Evolutionary conservation across 306 rosid genomes (phyloP), one percentile per base, ranked within the genome.

Genomic region (Canavalia gladiata): DNA sequence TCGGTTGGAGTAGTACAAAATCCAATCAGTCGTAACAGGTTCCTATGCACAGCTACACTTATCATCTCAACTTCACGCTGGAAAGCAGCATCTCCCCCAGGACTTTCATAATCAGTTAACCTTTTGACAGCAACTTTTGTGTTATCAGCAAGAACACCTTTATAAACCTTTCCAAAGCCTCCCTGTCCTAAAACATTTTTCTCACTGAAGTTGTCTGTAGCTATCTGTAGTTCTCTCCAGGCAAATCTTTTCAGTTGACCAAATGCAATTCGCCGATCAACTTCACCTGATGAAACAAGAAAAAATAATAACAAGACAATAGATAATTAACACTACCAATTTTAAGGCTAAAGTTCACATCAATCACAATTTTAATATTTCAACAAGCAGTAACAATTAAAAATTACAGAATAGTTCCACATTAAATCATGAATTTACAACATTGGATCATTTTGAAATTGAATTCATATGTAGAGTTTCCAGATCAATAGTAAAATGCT

Each of bases 51-150:
- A 75, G 99, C 99, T 72, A 96, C 97, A 66, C 99, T 96, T 72
- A 96, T 96, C 99, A 93, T 96, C 91, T 96, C 99, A 75, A 96
- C 99, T 89, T 96, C 99, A 42, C 98, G 94, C 86, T 89, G 97
- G 86, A 96, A 96, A 80, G 99, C 97, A 68, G 94, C 91, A 80
- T 96, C 99, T 34, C 99, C 98, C 68, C 97, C 99, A 0, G 99
- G 99, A 77, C 99, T 93, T 84, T 93, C 98, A 83, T 83, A 90
- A 81, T 96, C 99, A 51, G 97, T 93, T 68, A 96, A 85, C 73
- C 98, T 90, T 87, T 96, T 96, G 64, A 96, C 99, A 33, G 99
- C 99, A 87, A 96, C 88, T 87, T 94, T 93, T 64, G 94, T 92
- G 84, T 79, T 84, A 87, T 96, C 98, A 73, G 89, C 77, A 52